Base-by-base conservation (phyloP, 768 basidiomycete genomes). In the Boletus patriciae region DNA sequence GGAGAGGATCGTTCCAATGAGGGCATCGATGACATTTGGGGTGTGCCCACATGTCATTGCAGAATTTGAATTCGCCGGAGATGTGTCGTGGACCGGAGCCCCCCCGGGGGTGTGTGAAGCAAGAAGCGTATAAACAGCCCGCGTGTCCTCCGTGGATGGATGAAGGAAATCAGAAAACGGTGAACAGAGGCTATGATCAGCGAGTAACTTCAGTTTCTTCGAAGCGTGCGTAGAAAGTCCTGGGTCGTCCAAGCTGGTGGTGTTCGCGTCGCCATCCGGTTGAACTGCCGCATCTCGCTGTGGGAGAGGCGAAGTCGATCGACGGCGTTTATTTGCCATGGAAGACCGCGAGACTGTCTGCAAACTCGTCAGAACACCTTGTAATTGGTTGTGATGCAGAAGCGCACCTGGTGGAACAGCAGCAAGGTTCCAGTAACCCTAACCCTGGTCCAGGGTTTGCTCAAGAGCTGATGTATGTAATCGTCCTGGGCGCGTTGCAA, bases 1-100 rank as follows among this genome's bases (percentile, higher is more conserved):
- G 33, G 83, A 84, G 33, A 86, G 78, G 54, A 86, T 76, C 1
- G 82, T 83, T 23, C 76, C 80, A 37, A 86, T 80, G 57, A 85
- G 77, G 12, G 81, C 70, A 57, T 84, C 84, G 53, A 85, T 74
- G 57, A 85, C 81, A 61, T 85, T 80, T 3, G 78, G 77, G 3
- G 77, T 76, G 38, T 73, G 66, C 3, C 79, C 81, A 49, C 79
- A 80, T 1, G 78, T 78, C 54, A 62, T 51, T 6, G 79, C 79
- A 9, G 82, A 73, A 57, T 81, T 77, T 43, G 64, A 50, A n/a
- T 16, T 41, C 3, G 55, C 4, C 3, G 62, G 37, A 41, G 76
- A 70, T 8, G 61, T 21, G 9, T 54, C 59, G 38, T 73, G 72
- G 41, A 67, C 64, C 1, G 73, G 67, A 3, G 64, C 62, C 21